phyloP scores from a whole-genome alignment of 345 rosid species.

The Barbarea vulgaris region DNA sequence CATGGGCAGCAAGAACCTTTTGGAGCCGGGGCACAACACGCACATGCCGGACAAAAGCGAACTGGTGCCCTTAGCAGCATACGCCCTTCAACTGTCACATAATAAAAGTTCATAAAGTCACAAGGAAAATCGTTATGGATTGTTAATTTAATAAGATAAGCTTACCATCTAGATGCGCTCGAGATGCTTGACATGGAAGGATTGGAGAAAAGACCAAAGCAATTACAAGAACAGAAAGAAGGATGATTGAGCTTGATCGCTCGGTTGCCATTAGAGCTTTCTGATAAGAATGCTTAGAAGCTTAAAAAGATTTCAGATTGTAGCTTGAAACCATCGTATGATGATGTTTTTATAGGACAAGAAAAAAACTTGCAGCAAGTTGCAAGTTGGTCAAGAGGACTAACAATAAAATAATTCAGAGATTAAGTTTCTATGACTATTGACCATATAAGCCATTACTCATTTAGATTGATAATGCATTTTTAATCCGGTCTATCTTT shows the following conservation, averaged over 20 bases:
- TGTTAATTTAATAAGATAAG: background rate
- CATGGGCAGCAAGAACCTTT: conserved; percentile 33
- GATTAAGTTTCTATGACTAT: background rate
- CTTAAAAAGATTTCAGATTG: background rate
- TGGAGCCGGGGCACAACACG: conserved; percentile 35
- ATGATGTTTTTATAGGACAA: conserved; percentile 20
- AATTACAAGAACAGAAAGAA: conserved; percentile 30
- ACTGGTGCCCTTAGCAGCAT: background rate
- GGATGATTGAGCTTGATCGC: conserved; percentile 8
- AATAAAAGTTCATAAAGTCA: background rate
- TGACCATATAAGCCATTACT: background rate
- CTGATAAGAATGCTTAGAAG: background rate
- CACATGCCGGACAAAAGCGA: conserved; percentile 26
- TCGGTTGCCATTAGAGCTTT: conserved; percentile 15
- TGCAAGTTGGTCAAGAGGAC: conserved; percentile 4
- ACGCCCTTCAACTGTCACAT: conserved; percentile 8
- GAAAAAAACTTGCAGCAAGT: conserved; percentile 2
- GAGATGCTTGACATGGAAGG: conserved; percentile 30
- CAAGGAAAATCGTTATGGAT: background rate
- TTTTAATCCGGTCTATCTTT: background rate
- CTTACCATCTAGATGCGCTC: conserved; percentile 20
- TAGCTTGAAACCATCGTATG: conserved; percentile 9
- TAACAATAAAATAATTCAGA: background rate
- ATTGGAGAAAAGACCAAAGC: conserved; percentile 12
- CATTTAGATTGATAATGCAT: background rate